Percentiles rank a stretch among this genome's conserved stretches.
Evolutionary conservation across 2,329 filamentous ascomycete genomes (phyloP).

Genomic region (Exophiala sideris): DNA sequence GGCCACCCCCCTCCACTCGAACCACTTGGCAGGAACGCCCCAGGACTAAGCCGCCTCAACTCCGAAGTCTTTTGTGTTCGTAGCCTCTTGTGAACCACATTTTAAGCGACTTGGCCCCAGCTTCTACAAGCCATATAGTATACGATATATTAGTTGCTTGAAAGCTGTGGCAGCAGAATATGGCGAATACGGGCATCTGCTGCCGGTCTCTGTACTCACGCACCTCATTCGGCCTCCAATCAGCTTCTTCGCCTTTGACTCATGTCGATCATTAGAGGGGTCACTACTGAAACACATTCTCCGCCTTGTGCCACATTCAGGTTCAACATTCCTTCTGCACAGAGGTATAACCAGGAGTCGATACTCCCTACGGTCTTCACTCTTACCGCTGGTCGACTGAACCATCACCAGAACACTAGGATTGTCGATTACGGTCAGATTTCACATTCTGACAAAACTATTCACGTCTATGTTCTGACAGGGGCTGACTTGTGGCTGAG

Average conservation of each 20-base stretch:
- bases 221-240: background rate
- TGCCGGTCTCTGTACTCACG: background rate
- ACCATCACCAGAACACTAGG: too few relatives aligned
- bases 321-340: background rate
- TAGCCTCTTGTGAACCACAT: background rate
- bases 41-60: background rate
- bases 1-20: background rate
- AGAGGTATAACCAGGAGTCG: too few relatives aligned
- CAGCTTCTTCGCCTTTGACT: background rate
- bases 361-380: too few relatives aligned
- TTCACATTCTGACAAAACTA: background rate
- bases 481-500: constrained; percentile 1
- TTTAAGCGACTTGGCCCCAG: background rate
- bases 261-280: background rate
- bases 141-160: background rate
- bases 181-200: background rate
- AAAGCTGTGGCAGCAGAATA: background rate
- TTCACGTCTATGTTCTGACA: background rate
- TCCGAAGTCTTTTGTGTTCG: background rate
- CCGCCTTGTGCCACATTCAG: constrained; percentile 1
- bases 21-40: constrained; percentile 5
- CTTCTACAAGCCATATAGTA: background rate
- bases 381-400: too few relatives aligned
- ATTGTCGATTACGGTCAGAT: too few relatives aligned
- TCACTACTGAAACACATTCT: constrained; percentile 1